A percentile compares a stretch with the other conserved stretches of the same genome.
phyloP scores from a whole-genome alignment of 2,329 filamentous ascomycete species.

The Sclerotinia subarctica region DNA sequence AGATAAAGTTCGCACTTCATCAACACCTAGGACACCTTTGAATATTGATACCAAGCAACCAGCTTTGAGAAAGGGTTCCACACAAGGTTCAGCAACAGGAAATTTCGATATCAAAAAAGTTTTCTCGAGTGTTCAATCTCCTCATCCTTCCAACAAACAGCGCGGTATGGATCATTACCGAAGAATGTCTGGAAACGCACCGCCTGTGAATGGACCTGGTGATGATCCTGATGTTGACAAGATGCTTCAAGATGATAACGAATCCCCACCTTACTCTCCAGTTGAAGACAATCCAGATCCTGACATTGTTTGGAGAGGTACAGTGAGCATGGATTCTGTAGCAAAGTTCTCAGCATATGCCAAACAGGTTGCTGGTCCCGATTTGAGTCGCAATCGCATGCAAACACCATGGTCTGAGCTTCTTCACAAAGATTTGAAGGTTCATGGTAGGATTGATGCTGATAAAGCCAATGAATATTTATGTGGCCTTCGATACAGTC shows the following conservation, averaged over 20 bases:
- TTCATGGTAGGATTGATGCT: constrained; percentile 77
- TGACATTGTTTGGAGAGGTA: constrained; percentile 74
- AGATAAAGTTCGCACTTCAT: constrained; percentile 32
- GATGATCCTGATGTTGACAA: constrained; percentile 88
- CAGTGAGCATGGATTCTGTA: constrained; percentile 71
- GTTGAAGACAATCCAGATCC: constrained; percentile 69
- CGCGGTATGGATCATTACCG: constrained; percentile 41
- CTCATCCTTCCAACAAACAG: constrained; percentile 38
- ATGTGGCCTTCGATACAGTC: constrained; percentile 78
- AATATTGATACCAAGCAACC: constrained; percentile 35
- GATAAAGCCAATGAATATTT: constrained; percentile 87
- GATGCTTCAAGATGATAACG: constrained; percentile 75
- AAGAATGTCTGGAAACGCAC: constrained; percentile 41
- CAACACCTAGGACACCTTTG: constrained; percentile 34
- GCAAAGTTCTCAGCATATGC: constrained; percentile 75
- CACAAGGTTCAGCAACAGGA: constrained; percentile 23
- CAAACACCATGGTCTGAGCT: constrained; percentile 69
- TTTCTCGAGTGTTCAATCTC: constrained; percentile 78
- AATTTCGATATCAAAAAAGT: constrained; percentile 83
- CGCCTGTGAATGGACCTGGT: constrained; percentile 53
- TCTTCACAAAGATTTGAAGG: constrained; percentile 65
- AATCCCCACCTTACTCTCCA: constrained; percentile 80
- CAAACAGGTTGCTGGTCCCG: constrained; percentile 79
- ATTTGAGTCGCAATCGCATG: constrained; percentile 54
- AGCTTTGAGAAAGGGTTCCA: constrained; percentile 31